These are phyloP conservation scores for Gloeopeniophorella convolvens DNA, from an alignment of 768 basidiomycete species.

Conservation along the genomic window DNA sequence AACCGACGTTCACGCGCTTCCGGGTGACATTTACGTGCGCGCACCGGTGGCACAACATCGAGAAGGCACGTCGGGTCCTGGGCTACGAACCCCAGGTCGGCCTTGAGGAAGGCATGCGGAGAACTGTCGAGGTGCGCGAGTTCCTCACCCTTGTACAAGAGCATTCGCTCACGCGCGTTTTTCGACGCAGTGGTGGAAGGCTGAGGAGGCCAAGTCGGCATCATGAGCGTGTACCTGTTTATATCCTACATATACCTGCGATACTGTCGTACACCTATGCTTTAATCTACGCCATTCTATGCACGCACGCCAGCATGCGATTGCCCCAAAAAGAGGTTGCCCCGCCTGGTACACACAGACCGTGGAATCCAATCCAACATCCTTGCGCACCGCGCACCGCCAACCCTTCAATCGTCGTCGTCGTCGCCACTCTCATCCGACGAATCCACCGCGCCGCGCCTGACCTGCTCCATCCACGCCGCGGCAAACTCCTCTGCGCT, in stretches of 20 bases:
- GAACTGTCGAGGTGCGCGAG: conserved; percentile 64
- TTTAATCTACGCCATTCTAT: too few species aligned
- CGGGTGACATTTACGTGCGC: conserved; percentile 77
- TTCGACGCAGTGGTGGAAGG: conserved; percentile 19
- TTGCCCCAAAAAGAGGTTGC: too few species aligned
- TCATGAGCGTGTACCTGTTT: conserved; percentile 1
- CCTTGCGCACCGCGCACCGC: too few species aligned
- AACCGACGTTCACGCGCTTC: conserved; percentile 81
- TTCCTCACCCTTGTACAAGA: not conserved
- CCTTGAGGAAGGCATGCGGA: conserved; percentile 78
- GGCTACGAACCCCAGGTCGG: conserved; percentile 93
- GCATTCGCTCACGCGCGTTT: not conserved
- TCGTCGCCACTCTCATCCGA: too few species aligned
- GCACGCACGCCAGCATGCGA: too few species aligned
- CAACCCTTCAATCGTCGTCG: not conserved
- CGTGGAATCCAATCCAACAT: too few species aligned
- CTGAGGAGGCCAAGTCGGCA: conserved; percentile 17
- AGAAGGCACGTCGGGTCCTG: conserved; percentile 83
- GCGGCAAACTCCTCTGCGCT: conserved; percentile 69
- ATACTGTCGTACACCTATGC: not conserved
- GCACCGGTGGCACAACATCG: conserved; percentile 86
- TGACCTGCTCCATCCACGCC: conserved; percentile 51
- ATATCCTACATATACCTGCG: not conserved
- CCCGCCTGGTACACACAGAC: too few species aligned
- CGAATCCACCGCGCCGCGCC: conserved; percentile 23